Evolutionary conservation across 75 land plant species (phyloP).

Genomic region (Azolla pinnata): DNA sequence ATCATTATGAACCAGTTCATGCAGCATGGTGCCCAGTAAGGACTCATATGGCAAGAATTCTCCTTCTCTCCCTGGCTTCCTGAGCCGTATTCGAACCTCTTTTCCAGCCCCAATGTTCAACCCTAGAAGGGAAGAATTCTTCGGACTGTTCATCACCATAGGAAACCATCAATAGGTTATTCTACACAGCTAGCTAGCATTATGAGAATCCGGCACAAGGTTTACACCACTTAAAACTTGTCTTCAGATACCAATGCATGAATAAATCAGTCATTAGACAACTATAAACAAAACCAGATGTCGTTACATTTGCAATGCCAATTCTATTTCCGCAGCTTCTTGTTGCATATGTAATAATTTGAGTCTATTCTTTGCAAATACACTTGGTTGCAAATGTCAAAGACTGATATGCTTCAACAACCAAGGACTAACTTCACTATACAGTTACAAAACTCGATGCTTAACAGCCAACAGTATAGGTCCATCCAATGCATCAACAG

Average conservation of each 20-base stretch:
- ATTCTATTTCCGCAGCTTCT: too few species aligned
- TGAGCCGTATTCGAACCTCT: slow-evolving; percentile 63
- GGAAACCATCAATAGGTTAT: background rate
- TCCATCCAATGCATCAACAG: too few species aligned
- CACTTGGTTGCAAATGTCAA: too few species aligned
- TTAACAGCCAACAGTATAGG: too few species aligned
- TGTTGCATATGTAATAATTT: too few species aligned
- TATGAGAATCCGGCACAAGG: background rate
- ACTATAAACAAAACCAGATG: too few species aligned
- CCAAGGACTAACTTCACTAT: too few species aligned
- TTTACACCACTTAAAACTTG: slow-evolving; percentile 1
- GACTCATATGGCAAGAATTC: slow-evolving; percentile 64
- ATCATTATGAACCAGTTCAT: slow-evolving; percentile 79
- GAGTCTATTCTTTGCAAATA: too few species aligned
- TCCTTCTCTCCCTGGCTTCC: slow-evolving; percentile 50
- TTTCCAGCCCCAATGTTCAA: slow-evolving; percentile 67
- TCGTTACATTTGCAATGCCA: too few species aligned
- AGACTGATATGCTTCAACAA: too few species aligned
- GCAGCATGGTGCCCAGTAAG: slow-evolving; percentile 83
- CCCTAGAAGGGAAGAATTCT: slow-evolving; percentile 59
- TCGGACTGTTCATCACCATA: slow-evolving; percentile 35
- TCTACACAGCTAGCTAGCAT: background rate
- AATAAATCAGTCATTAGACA: background rate
- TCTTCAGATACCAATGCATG: background rate
- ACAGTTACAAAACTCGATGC: too few species aligned